Evolutionary conservation across 2,329 filamentous ascomycete species (phyloP).

Genomic region (Aspergillus flavus): DNA sequence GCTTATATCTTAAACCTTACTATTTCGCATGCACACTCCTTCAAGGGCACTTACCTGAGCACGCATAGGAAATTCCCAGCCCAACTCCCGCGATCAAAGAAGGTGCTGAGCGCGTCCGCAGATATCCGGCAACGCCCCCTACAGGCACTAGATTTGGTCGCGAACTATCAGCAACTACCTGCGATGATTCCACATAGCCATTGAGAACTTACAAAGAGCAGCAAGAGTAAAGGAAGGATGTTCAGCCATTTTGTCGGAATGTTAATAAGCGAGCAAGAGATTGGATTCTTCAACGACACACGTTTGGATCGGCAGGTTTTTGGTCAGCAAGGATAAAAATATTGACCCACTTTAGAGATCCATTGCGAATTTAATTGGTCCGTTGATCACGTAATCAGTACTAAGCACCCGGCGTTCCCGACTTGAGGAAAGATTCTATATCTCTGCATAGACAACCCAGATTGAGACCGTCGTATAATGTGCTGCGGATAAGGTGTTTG

Average conservation of each 20-base stretch:
- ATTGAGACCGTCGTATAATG: too few relatives aligned
- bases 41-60: slow-evolving; percentile 11
- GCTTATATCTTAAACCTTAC: neutral
- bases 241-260: neutral
- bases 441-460: too few relatives aligned
- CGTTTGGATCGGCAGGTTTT: neutral
- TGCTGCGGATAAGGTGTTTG: too few relatives aligned
- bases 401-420: neutral
- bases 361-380: too few relatives aligned
- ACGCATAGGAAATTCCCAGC: slow-evolving; percentile 21
- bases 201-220: neutral
- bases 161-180: neutral
- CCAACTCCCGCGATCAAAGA: slow-evolving; percentile 23
- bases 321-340: neutral
- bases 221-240: neutral
- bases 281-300: neutral
- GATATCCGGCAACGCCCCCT: slow-evolving; percentile 20
- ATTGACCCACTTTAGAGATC: too few relatives aligned
- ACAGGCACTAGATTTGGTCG: slow-evolving; percentile 12
- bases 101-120: slow-evolving; percentile 19
- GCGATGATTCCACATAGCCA: neutral
- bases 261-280: neutral
- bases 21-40: neutral
- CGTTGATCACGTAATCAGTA: neutral
- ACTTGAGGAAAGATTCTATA: too few relatives aligned